Evolutionary conservation across 306 rosid genomes (phyloP).

Genomic region (Quercus suber): DNA sequence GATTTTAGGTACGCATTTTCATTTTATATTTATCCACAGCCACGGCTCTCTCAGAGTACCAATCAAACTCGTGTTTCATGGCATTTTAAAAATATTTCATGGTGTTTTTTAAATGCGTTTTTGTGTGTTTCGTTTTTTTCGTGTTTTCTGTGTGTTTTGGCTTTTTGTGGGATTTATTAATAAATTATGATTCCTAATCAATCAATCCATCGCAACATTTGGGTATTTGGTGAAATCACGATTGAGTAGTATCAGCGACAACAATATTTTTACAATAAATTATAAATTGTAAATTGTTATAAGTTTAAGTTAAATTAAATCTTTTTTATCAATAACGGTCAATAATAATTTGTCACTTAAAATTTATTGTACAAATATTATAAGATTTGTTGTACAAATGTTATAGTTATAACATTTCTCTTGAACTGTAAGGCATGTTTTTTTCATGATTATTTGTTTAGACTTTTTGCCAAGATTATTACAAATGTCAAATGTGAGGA

Average conservation of each 20-base stretch:
- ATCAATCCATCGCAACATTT: neutral
- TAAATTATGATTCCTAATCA: neutral
- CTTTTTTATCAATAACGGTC: fast-evolving
- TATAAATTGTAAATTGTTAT: fast-evolving
- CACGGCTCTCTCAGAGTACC: too few species aligned
- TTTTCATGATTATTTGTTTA: too few species aligned
- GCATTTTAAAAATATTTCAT: too few species aligned
- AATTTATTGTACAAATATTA: fast-evolving
- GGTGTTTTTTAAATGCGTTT: too few species aligned
- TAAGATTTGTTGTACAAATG: fast-evolving
- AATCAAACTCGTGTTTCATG: slow-evolving; percentile 11
- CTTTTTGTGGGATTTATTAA: neutral
- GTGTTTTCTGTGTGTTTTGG: neutral
- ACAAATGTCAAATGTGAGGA: too few species aligned
- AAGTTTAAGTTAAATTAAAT: fast-evolving
- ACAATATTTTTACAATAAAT: fast-evolving
- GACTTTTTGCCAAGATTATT: too few species aligned
- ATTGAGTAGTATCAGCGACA: fast-evolving
- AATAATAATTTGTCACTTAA: fast-evolving
- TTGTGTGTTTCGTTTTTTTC: neutral
- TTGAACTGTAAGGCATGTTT: too few species aligned
- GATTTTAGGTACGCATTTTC: neutral
- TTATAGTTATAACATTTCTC: too few species aligned
- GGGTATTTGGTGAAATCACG: neutral
- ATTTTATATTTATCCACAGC: neutral